Evolutionary conservation across 768 basidiomycete genomes (phyloP).

Genomic region (Hericium coralloides): DNA sequence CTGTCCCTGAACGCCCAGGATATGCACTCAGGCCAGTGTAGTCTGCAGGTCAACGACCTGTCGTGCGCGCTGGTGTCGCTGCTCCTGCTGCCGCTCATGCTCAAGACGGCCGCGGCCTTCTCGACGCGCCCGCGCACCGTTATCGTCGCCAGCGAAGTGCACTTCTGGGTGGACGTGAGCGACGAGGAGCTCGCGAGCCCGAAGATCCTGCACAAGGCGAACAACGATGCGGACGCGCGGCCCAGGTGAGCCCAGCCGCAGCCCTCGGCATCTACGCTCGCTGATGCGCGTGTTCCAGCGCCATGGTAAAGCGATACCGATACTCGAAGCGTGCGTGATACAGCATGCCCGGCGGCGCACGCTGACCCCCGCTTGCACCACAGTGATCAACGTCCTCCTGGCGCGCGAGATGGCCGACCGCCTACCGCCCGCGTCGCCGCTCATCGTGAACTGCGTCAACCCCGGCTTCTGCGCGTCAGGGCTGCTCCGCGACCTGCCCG

Average conservation of each 20-base stretch:
- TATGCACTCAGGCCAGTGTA: constrained; percentile 10
- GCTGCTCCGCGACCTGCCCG: not conserved
- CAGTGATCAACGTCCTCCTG: constrained; percentile 1
- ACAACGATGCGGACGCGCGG: not conserved
- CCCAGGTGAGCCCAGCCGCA: not conserved
- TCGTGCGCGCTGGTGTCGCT: constrained; percentile 31
- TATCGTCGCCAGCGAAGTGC: constrained; percentile 35
- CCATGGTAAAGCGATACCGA: not conserved
- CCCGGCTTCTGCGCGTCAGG: not conserved
- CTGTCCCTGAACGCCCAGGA: too few species aligned
- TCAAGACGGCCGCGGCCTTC: constrained; percentile 25
- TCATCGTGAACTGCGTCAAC: not conserved
- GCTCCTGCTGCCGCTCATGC: constrained; percentile 29
- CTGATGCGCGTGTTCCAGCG: not conserved
- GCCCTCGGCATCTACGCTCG: not conserved
- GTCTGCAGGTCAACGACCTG: constrained; percentile 39
- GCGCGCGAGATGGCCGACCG: not conserved
- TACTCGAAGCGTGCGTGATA: not conserved
- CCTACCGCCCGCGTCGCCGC: not conserved
- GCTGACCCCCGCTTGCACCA: not conserved
- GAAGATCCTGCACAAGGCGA: not conserved
- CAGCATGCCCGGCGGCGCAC: not conserved
- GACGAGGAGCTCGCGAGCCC: not conserved
- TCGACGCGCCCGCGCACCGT: constrained; percentile 24
- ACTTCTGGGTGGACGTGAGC: constrained; percentile 10